Evolutionary conservation across 805 yeast genomes (phyloP).

Genomic region (Teunomyces funiuensis): DNA sequence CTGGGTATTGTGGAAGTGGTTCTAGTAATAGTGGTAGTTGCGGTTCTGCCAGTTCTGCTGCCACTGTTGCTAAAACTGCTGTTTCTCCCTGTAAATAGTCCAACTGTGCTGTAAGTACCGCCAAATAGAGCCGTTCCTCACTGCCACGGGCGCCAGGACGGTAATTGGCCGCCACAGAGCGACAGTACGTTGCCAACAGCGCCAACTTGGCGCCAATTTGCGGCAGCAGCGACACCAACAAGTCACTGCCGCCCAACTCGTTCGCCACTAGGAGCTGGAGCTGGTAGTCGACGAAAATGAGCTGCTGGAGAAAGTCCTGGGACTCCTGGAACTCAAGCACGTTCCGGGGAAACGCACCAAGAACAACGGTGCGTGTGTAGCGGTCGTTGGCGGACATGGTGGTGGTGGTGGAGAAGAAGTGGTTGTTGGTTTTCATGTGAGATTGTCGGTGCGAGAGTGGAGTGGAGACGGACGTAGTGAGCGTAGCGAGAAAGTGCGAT

Average conservation of each 20-base stretch:
- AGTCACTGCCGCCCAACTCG: slow-evolving; percentile 18
- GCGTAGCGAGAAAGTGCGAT: no score
- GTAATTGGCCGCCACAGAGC: slow-evolving; percentile 26
- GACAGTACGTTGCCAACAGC: slow-evolving; percentile 27
- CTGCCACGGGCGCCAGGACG: slow-evolving; percentile 20
- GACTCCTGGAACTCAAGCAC: slow-evolving; percentile 35
- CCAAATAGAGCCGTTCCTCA: slow-evolving; percentile 33
- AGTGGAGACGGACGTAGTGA: no score
- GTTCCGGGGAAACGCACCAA: slow-evolving; percentile 39
- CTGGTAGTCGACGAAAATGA: slow-evolving; percentile 39
- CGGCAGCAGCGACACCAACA: slow-evolving; percentile 13
- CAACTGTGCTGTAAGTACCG: slow-evolving; percentile 36
- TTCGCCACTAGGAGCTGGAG: slow-evolving; percentile 29
- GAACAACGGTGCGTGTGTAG: slow-evolving; percentile 25
- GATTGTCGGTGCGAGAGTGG: background rate
- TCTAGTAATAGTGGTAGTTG: no score
- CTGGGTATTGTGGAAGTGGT: no score
- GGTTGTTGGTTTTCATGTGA: no score
- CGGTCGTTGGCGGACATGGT: slow-evolving; percentile 21
- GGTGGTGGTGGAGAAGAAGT: background rate
- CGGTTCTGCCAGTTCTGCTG: no score
- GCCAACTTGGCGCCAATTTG: slow-evolving; percentile 17
- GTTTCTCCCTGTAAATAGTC: slow-evolving; percentile 26
- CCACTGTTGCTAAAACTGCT: no score
- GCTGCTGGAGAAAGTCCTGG: slow-evolving; percentile 32